Evolutionary conservation across 2,329 filamentous ascomycete species (phyloP), one percentile per base, ranked within the genome.

Genomic region (Stromatinia cepivora): DNA sequence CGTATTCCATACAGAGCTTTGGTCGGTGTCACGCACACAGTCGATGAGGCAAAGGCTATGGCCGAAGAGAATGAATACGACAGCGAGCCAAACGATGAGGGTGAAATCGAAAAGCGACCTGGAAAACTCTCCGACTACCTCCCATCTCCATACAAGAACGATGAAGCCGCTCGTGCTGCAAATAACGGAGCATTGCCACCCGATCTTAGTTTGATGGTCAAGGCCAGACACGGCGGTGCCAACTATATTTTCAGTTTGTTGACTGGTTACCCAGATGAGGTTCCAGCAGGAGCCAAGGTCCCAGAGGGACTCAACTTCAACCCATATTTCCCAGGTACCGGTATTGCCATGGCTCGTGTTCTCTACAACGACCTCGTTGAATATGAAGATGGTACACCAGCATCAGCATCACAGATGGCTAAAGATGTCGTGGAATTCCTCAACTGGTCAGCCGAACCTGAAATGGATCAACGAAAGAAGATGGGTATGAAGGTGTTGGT

Each of bases 21-120:
- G 72, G 95, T 99, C 79, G 95, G 95, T 81, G 88, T 88, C 75
- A 87, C 97, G 81, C 88, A 97, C 87, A 99, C 95, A 70, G 93
- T 97, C 80, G 94, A 98, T 79, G 95, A 99, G 86, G 95, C 93
- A 86, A 99, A 98, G 88, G 92, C 87, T 59, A 85, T 98, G 81
- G 95, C 95, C 77, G 95, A 99, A 83, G 94, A 97, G 87, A 92
- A 97, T 84, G 95, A 99, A 84, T 99, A 97, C 85, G 94, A 97
- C 80, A 92, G 89, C 79, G 95, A 99, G 86, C 95, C 95, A 80
- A 97, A 99, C 84, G 93, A 98, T 80, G 87, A 97, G 86, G 95
- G 95, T 77, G 93, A 97, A 77, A 97, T 98, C 80, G 92, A 97
- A 86, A 97, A 98, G 89, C 93, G 95, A 77, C 92, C 94, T 75